These are phyloP conservation scores for Colletotrichum sansevieriae DNA, from an alignment of 2,329 filamentous ascomycete genomes.

Conservation along the genomic window DNA sequence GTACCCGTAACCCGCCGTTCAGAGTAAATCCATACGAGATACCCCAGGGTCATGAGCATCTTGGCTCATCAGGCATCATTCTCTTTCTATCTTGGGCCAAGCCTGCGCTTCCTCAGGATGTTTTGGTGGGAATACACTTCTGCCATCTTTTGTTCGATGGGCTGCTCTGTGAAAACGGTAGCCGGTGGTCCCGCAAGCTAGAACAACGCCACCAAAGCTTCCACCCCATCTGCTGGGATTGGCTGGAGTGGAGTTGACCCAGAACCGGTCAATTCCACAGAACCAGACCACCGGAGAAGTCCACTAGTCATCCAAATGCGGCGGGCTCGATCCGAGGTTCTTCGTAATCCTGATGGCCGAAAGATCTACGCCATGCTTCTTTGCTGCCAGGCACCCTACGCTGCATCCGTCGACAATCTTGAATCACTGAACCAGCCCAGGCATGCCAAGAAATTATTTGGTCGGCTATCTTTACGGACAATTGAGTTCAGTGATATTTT, in stretches of 20 bases:
- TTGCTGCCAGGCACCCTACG: background rate
- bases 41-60: background rate
- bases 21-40: background rate
- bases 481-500: too few relatives aligned
- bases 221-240: background rate
- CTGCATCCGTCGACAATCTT: slow-evolving; percentile 16
- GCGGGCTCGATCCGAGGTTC: background rate
- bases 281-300: slow-evolving; percentile 18
- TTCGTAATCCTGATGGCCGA: slow-evolving; percentile 2
- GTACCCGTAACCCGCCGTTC: background rate
- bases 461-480: too few relatives aligned
- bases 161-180: slow-evolving; percentile 29
- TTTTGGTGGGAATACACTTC: background rate
- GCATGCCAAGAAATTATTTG: background rate
- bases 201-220: slow-evolving; percentile 21
- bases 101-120: background rate
- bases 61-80: too few relatives aligned
- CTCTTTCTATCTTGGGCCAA: background rate
- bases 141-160: background rate
- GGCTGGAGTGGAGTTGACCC: slow-evolving; percentile 14
- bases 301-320: slow-evolving; percentile 12
- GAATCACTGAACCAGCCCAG: slow-evolving; percentile 4
- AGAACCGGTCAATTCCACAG: background rate
- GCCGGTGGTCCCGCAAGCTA: slow-evolving; percentile 4
- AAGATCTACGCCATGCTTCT: slow-evolving; percentile 6